A percentile compares a stretch with the other conserved stretches of the same genome.
Evolutionary conservation across 2,329 filamentous ascomycete genomes (phyloP).

Genomic region (Fusarium sp.): DNA sequence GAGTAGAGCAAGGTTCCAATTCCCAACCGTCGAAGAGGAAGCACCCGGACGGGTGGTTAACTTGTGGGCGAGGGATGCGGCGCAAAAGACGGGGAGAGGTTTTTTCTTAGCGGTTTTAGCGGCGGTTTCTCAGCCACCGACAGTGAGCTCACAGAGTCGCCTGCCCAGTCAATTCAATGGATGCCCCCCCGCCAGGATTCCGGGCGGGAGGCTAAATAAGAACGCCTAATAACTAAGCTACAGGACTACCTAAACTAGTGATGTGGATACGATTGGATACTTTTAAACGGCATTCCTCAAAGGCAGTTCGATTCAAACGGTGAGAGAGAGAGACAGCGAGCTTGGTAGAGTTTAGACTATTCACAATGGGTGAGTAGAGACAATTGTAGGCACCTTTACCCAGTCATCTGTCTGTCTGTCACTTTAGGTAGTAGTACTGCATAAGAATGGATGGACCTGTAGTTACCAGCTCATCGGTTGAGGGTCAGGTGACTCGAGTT

Average conservation of each 20-base stretch:
- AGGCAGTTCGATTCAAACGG: constrained; percentile 24
- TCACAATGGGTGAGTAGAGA: background rate
- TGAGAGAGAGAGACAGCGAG: constrained; percentile 7
- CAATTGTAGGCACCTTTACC: background rate
- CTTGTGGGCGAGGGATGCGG: constrained; percentile 22
- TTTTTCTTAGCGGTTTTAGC: constrained; percentile 33
- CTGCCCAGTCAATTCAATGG: background rate
- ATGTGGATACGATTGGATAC: constrained; percentile 9
- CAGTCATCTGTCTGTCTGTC: background rate
- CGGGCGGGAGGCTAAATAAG: constrained; percentile 30
- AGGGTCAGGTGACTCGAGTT: constrained; percentile 20
- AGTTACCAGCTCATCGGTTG: constrained; percentile 16
- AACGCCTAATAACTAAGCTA: constrained; percentile 2
- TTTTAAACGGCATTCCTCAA: constrained; percentile 27
- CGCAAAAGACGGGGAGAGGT: constrained; percentile 28
- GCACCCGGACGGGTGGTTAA: background rate
- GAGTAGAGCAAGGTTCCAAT: background rate
- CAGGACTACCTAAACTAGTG: background rate
- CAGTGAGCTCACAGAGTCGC: background rate
- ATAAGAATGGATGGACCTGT: background rate
- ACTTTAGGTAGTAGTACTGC: constrained; percentile 8
- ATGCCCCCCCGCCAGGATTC: constrained; percentile 22
- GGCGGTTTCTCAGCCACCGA: constrained; percentile 37
- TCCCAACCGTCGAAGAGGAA: constrained; percentile 9
- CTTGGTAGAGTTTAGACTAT: constrained; percentile 6